These are phyloP conservation scores for Grifola frondosa DNA, from an alignment of 1,284 basidiomycete species.

Conservation along the genomic window DNA sequence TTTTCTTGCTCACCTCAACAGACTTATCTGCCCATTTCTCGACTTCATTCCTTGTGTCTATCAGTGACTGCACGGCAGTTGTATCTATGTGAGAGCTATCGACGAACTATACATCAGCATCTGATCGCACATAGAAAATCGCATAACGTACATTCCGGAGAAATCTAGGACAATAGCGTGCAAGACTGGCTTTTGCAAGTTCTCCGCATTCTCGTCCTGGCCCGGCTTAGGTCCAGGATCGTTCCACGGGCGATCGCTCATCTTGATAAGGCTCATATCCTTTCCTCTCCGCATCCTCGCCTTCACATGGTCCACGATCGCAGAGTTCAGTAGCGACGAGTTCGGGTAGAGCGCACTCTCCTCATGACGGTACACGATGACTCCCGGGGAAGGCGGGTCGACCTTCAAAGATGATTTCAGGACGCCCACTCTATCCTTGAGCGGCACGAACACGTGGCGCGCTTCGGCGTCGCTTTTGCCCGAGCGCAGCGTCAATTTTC, in stretches of 20 bases:
- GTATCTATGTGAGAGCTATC: constrained; percentile 76
- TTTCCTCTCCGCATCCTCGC: constrained; percentile 72
- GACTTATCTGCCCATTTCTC: constrained; percentile 83
- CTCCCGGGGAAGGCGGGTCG: constrained; percentile 79
- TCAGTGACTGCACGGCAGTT: constrained; percentile 87
- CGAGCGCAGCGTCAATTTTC: constrained; percentile 48
- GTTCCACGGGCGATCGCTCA: constrained; percentile 90
- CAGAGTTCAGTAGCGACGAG: constrained; percentile 74
- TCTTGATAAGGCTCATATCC: constrained; percentile 60
- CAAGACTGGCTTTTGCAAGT: constrained; percentile 63
- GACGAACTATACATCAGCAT: constrained; percentile 2
- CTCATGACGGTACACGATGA: constrained; percentile 90
- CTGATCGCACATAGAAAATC: constrained; percentile 4
- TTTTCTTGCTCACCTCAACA: constrained; percentile 67
- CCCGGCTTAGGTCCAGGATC: too few species aligned
- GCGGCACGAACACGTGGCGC: constrained; percentile 82
- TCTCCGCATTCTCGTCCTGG: constrained; percentile 44
- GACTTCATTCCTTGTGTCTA: constrained; percentile 83
- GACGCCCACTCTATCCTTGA: constrained; percentile 53
- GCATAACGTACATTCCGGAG: constrained; percentile 65
- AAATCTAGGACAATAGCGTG: constrained; percentile 92
- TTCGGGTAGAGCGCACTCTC: constrained; percentile 95
- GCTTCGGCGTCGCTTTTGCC: constrained; percentile 36
- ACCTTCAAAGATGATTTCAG: constrained; percentile 76
- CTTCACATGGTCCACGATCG: constrained; percentile 82